Evolutionary conservation across 106 monocot species (phyloP), one percentile per base, ranked within the genome.

Genomic region (Alisma plantagoaquatica): DNA sequence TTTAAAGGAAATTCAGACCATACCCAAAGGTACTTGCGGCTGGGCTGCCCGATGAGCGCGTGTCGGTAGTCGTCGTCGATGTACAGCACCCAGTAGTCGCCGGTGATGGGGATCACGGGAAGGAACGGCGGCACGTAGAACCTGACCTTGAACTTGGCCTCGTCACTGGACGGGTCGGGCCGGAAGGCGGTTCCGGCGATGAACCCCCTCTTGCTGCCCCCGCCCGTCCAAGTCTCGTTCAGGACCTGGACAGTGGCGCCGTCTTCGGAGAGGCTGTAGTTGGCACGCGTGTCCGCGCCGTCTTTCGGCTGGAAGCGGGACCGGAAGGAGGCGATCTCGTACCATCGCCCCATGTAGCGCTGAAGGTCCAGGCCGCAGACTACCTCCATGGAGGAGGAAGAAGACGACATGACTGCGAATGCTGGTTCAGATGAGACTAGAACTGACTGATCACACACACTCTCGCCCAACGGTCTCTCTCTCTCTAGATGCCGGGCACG

Each of bases 321-420:
- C 12, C 88, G 94, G 65, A 94, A 68, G 11, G 79, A 81, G 10
- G 94, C 94, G 47, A 94, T 94, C 80, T 94, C 94, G 80, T 94
- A 94, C 94, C 94, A 88, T 46, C 88, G 56, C n/a, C 94, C 94
- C 80, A 73, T 78, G 88, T 88, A 94, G 15, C 88, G 59, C 42
- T 70, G 29, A 7, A 94, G 9, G 70, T 88, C 88, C 8, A 94
- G 71, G 11, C 75, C 70, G 43, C 18, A 72, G 43, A 81, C 94
- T 43, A 71, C 83, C 30, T 42, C 66, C 87, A 87, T 83, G 18
- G 33, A 12, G 41, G 19, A 2, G 22, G 57, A 41, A 50, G 32
- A 22, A 41, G 32, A 33, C 49, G 42, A 17, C n/a, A n/a, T n/a
- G n/a, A n/a, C n/a, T n/a, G n/a, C n/a, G n/a, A n/a, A n/a, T n/a